phyloP scores from a whole-genome alignment of 805 yeast species.

The Zygosaccharomyces kombuchaensis region DNA sequence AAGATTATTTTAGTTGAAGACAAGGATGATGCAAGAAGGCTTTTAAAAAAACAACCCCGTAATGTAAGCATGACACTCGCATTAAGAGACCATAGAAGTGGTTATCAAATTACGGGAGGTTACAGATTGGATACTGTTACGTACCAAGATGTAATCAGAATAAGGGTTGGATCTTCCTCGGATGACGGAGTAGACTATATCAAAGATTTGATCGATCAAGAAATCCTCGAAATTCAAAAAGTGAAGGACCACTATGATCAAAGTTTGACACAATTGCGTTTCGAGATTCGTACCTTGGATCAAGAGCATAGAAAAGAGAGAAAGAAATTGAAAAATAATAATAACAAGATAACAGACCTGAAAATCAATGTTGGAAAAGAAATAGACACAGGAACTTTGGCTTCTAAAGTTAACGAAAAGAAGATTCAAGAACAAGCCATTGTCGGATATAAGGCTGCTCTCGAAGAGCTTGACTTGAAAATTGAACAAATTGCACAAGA shows the following conservation, averaged over 20 bases:
- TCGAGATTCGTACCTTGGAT: constrained; percentile 12
- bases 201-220: constrained; percentile 21
- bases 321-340: constrained; percentile 28
- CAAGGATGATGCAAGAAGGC: constrained; percentile 47
- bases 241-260: constrained; percentile 20
- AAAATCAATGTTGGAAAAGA: constrained; percentile 26
- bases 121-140: constrained; percentile 51
- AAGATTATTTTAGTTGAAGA: constrained; percentile 49
- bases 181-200: constrained; percentile 23
- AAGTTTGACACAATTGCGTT: constrained; percentile 7
- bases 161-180: constrained; percentile 21
- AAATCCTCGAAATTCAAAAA: constrained; percentile 25
- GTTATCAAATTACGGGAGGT: constrained; percentile 47
- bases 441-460: constrained; percentile 23
- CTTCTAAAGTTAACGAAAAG: constrained; percentile 23
- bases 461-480: constrained; percentile 24
- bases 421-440: constrained; percentile 25
- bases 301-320: constrained; percentile 33
- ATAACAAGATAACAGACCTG: constrained; percentile 23
- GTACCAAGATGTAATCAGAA: constrained; percentile 32
- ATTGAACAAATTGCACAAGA: constrained; percentile 19
- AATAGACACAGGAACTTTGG: constrained; percentile 29
- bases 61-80: constrained; percentile 44
- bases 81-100: constrained; percentile 39
- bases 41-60: constrained; percentile 35